A percentile compares a stretch with the other conserved stretches of the same genome.
These are phyloP conservation scores for Pseudogymnoascus sp. DNA, from an alignment of 2,329 filamentous ascomycete species.

Conservation along the genomic window DNA sequence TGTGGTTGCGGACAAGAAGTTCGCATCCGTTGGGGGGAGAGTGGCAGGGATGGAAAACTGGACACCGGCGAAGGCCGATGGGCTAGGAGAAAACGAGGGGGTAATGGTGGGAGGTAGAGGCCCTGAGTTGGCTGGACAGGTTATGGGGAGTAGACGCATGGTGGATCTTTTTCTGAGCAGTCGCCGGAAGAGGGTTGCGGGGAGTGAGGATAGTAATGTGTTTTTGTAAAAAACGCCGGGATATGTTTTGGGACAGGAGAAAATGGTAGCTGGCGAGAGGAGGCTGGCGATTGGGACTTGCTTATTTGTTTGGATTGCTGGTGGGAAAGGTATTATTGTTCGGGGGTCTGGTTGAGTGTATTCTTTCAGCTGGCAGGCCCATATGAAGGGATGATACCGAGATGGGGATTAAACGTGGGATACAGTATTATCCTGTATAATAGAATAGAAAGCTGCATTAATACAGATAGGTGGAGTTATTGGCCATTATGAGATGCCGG, in stretches of 20 bases:
- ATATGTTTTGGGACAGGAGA: not conserved
- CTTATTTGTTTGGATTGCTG: not conserved
- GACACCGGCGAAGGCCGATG: conserved; percentile 14
- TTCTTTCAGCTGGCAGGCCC: not conserved
- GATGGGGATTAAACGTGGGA: not conserved
- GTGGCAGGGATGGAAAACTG: conserved; percentile 11
- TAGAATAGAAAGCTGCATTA: not conserved
- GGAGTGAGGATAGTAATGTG: conserved; percentile 29
- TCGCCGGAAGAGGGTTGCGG: conserved; percentile 35
- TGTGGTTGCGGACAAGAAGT: conserved; percentile 26
- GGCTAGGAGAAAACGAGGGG: conserved; percentile 16
- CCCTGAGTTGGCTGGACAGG: conserved; percentile 26
- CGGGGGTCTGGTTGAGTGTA: not conserved
- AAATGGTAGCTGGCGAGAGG: not conserved
- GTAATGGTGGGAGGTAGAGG: conserved; percentile 14
- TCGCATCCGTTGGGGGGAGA: conserved; percentile 17
- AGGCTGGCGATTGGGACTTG: not conserved
- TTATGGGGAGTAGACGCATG: conserved; percentile 41
- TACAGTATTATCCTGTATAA: not conserved
- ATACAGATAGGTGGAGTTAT: not conserved
- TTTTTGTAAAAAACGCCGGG: not conserved
- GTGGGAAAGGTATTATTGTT: not conserved
- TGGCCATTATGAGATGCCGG: not conserved
- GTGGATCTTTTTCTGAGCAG: conserved; percentile 47
- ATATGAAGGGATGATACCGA: not conserved